Evolutionary conservation across 2,329 filamentous ascomycete species (phyloP), one percentile per base, ranked within the genome.

Genomic region (Aspergillus cejpii): DNA sequence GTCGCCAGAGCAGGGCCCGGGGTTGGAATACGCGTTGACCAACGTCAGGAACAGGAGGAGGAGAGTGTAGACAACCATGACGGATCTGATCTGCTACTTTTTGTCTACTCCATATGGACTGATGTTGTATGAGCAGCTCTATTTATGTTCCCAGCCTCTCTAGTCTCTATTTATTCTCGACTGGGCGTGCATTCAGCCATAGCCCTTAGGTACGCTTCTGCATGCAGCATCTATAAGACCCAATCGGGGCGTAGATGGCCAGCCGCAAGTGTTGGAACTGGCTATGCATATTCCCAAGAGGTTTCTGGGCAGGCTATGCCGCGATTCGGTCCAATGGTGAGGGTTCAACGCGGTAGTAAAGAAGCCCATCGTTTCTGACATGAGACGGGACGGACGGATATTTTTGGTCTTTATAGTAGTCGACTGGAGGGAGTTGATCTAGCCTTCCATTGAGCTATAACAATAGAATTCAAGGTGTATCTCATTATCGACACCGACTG

Each of bases 1-100:
- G 26, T 58, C 42, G 24, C 63, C 63, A 1, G 54, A 59, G 44
- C 63, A 66, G 28, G 57, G 43, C 10, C 61, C 62, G 5, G 60
- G 59, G 45, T 58, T 47, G 3, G 61, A 48, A 43, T 63, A 66
- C 24, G 58, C 61, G 15, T 54, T 52, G 27, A 47, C 54, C 21
- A 62, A 44, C 1, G 59, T 52, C 28, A 55, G 38, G 27, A 59
- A 53, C 3, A 59, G 43, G 37, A 52, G 51, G n/a, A 59, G 31
- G 11, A 60, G 48, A 14, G 51, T 47, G 43, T 34, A 34, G 15
- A 34, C 14, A 34, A 19, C 17, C 31, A 34, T 34, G 31, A 8
- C 15, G 31, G 11, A 17, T 14, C 15, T 34, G 15, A 8, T 34
- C 14, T 10, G 8, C 7, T 14, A 7, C 28, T 14, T 29, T 14